These are phyloP conservation scores for Sporothrix brunneoviolacea DNA, from an alignment of 2,329 filamentous ascomycete genomes.

Conservation along the genomic window DNA sequence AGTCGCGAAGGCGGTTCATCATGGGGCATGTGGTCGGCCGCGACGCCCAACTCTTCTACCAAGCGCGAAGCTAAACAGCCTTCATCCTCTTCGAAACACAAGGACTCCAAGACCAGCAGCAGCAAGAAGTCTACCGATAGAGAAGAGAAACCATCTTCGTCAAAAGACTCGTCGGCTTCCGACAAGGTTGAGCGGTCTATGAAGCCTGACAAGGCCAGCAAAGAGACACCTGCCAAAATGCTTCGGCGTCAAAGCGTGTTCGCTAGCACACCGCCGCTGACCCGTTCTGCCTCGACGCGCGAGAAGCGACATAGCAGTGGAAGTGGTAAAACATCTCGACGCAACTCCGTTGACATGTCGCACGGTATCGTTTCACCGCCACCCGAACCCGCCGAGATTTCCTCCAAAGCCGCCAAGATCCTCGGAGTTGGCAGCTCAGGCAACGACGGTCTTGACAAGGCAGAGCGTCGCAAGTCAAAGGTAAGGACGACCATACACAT, in stretches of 20 bases:
- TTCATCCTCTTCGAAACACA: slow-evolving; percentile 49
- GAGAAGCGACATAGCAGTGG: slow-evolving; percentile 53
- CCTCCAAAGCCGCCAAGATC: slow-evolving; percentile 71
- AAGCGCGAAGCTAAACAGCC: slow-evolving; percentile 49
- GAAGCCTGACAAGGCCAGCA: slow-evolving; percentile 26
- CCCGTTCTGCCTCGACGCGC: slow-evolving; percentile 62
- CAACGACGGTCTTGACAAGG: slow-evolving; percentile 40
- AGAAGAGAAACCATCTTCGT: slow-evolving; percentile 54
- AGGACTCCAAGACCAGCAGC: slow-evolving; percentile 36
- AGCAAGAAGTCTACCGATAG: slow-evolving; percentile 50
- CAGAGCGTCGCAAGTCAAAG: slow-evolving; percentile 38
- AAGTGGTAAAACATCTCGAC: slow-evolving; percentile 53
- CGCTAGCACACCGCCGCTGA: slow-evolving; percentile 58
- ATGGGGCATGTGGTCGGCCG: slow-evolving; percentile 66
- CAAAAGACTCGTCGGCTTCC: slow-evolving; percentile 38
- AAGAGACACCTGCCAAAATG: slow-evolving; percentile 43
- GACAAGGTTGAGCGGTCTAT: slow-evolving; percentile 53
- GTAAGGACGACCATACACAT: slow-evolving; percentile 24
- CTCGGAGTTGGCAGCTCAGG: slow-evolving; percentile 53
- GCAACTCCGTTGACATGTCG: slow-evolving; percentile 60
- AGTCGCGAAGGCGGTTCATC: slow-evolving; percentile 62
- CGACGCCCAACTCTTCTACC: slow-evolving; percentile 19
- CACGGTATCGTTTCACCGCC: slow-evolving; percentile 65
- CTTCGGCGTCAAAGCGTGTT: slow-evolving; percentile 60
- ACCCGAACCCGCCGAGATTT: slow-evolving; percentile 60